A percentile compares a stretch with the other conserved stretches of the same genome.
Conservation (phyloP, 106 monocot species). For the Apostasia shenzhenica region DNA sequence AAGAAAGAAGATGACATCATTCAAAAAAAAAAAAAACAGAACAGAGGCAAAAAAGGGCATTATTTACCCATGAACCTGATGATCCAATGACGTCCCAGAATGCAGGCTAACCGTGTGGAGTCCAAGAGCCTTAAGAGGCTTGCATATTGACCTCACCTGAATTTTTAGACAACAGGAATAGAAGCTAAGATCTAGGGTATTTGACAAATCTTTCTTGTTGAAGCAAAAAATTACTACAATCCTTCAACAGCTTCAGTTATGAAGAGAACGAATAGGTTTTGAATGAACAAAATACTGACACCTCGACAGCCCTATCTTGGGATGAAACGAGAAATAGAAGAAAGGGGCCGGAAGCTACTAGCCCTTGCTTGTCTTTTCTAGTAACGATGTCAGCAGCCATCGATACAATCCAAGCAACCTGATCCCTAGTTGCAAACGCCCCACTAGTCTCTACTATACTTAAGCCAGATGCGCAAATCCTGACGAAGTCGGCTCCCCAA, state of each 20-base stretch:
- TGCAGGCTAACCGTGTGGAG: conserved; percentile 90
- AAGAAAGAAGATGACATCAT: neutral
- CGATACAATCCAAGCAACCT: conserved; percentile 79
- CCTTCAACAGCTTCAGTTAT: neutral
- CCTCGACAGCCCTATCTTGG: conserved; percentile 65
- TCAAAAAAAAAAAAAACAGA: neutral
- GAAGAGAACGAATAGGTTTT: neutral
- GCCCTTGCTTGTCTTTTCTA: conserved; percentile 67
- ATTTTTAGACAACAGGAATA: neutral
- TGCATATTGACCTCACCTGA: conserved; percentile 72
- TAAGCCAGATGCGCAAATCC: conserved; percentile 28
- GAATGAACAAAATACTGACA: conserved; percentile 1
- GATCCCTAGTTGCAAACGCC: conserved; percentile 46
- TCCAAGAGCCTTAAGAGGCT: conserved; percentile 77
- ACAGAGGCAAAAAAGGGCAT: neutral
- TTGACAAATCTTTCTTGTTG: neutral
- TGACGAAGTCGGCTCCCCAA: conserved; percentile 79
- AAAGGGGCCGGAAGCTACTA: conserved; percentile 41
- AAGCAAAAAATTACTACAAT: neutral
- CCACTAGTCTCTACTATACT: conserved; percentile 42
- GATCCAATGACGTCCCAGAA: conserved; percentile 55
- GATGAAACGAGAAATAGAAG: conserved; percentile 69
- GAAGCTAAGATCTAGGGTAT: neutral
- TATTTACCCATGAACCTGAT: conserved; percentile 74
- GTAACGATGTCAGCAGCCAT: conserved; percentile 53